phyloP scores from a whole-genome alignment of 495 filamentous ascomycete genomes.

The Cladorrhinum samala region DNA sequence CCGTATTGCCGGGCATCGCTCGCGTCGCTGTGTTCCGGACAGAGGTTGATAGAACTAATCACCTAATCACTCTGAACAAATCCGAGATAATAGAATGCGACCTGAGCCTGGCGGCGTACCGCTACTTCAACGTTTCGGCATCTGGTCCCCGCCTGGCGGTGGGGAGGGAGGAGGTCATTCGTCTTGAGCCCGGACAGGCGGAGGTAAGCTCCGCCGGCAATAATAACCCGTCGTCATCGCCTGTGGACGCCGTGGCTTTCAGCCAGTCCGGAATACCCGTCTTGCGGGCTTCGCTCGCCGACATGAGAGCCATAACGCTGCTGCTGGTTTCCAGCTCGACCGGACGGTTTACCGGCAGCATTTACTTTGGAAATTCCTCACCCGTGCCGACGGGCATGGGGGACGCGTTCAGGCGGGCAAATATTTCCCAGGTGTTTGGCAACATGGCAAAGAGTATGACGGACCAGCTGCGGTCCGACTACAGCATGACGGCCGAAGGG shows the following conservation, averaged over 20 bases:
- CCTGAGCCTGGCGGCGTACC: slow-evolving; percentile 3
- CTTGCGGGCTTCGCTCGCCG: neutral
- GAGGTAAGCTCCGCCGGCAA: neutral
- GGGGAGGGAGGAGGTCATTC: neutral
- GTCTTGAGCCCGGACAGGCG: neutral
- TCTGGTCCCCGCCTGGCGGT: neutral
- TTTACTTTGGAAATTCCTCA: neutral
- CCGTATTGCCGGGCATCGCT: neutral
- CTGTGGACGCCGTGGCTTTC: too few species aligned
- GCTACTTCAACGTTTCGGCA: slow-evolving; percentile 6
- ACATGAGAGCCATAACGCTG: neutral
- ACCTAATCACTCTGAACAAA: neutral
- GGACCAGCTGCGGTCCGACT: slow-evolving; percentile 2
- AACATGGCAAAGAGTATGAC: slow-evolving; percentile 13
- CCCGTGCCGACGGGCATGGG: neutral
- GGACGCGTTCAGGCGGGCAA: slow-evolving; percentile 8
- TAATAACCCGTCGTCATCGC: neutral
- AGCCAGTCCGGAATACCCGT: neutral
- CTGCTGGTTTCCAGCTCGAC: slow-evolving; percentile 2
- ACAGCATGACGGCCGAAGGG: neutral
- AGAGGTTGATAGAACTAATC: neutral
- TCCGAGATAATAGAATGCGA: slow-evolving; percentile 3
- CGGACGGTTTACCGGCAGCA: slow-evolving; percentile 5
- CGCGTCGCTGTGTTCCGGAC: slow-evolving; percentile 7
- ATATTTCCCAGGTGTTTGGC: neutral